Evolutionary conservation across 306 rosid species (phyloP).

Genomic region (Prinsepia uniflora): DNA sequence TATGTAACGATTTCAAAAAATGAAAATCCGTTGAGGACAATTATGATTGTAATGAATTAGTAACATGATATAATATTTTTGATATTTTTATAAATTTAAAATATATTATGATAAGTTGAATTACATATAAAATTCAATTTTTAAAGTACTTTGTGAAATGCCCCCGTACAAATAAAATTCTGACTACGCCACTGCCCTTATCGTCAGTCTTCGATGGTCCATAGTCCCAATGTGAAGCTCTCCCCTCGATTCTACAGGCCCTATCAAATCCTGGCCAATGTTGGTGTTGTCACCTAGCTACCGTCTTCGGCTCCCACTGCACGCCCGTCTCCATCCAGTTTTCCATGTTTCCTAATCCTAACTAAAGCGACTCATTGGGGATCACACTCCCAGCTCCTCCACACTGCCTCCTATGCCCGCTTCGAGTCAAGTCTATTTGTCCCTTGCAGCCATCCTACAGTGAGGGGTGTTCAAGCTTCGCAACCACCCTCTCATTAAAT

Average conservation of each 20-base stretch:
- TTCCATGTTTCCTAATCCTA: not conserved
- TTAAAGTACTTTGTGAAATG: too few species aligned
- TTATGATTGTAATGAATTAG: too few species aligned
- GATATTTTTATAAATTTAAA: too few species aligned
- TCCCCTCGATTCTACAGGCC: conserved; percentile 4
- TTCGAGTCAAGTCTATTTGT: not conserved
- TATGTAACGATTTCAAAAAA: too few species aligned
- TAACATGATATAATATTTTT: too few species aligned
- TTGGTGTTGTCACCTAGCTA: too few species aligned
- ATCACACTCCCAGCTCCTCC: too few species aligned
- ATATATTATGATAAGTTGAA: too few species aligned
- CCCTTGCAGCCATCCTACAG: not conserved
- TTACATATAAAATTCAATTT: too few species aligned
- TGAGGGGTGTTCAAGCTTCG: not conserved
- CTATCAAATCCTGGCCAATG: not conserved
- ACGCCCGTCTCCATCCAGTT: not conserved
- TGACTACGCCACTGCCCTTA: too few species aligned
- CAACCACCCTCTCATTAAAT: not conserved
- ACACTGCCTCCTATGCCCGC: not conserved
- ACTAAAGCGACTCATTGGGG: not conserved
- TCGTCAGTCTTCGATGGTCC: not conserved
- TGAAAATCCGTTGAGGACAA: too few species aligned
- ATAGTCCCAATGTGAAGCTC: not conserved
- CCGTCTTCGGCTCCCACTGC: not conserved
- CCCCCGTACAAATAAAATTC: too few species aligned